Percentiles rank a stretch among this genome's conserved stretches.
phyloP scores from a whole-genome alignment of 2,329 filamentous ascomycete species.

The Ophidiomyces ophidiicola region DNA sequence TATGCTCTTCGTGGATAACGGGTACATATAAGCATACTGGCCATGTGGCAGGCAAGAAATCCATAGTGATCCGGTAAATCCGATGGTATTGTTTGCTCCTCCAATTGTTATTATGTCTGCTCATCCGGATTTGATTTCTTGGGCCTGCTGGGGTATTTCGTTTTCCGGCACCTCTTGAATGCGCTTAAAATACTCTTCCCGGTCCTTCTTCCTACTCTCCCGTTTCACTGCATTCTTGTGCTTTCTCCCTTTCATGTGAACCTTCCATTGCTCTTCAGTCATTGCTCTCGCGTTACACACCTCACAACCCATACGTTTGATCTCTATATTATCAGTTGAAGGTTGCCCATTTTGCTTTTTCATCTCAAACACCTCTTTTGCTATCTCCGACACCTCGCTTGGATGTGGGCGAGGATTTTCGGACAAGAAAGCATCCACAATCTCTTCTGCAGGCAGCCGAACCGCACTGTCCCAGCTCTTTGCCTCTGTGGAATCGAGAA shows the following conservation, averaged over 20 bases:
- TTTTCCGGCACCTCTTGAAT: conserved; percentile 14
- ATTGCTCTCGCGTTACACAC: conserved; percentile 50
- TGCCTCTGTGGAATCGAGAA: conserved; percentile 68
- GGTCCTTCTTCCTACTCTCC: conserved; percentile 22
- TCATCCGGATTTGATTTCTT: neutral
- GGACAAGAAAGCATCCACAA: conserved; percentile 53
- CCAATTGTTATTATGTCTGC: no score
- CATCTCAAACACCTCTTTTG: conserved; percentile 45
- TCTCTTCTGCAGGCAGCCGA: conserved; percentile 47
- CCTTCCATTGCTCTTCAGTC: conserved; percentile 33
- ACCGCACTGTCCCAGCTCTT: conserved; percentile 52
- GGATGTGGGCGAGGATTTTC: conserved; percentile 43
- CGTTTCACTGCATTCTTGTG: conserved; percentile 44
- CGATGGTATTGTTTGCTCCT: no score
- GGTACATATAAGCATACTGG: no score
- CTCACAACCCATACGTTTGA: conserved; percentile 50
- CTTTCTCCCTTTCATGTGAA: conserved; percentile 43
- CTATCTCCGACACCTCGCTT: conserved; percentile 46
- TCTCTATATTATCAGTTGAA: conserved; percentile 35
- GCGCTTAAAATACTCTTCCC: conserved; percentile 24
- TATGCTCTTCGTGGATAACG: no score
- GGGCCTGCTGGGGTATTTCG: neutral
- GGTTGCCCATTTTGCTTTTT: conserved; percentile 40
- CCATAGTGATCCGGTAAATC: no score
- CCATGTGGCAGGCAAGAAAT: no score